Evolutionary conservation across 2,329 filamentous ascomycete species (phyloP), one percentile per base, ranked within the genome.

Genomic region (Fusarium sp.): DNA sequence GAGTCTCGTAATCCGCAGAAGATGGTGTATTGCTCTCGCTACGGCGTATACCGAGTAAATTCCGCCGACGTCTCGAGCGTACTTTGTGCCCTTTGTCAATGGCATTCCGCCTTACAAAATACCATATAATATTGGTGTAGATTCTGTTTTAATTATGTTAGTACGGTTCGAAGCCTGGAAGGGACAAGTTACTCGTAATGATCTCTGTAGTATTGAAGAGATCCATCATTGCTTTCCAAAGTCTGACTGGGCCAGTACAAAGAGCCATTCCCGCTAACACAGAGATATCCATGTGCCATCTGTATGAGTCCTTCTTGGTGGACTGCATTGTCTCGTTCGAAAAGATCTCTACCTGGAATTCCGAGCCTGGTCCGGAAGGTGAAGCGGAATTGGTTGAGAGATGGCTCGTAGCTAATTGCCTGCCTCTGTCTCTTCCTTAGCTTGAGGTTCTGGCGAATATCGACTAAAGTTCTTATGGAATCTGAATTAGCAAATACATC

Each of bases 271-370:
- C 6, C 13, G 7, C 3, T 4, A 8, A 33, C 6, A 13, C 67
- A 70, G 18, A 70, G 42, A 3, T 58, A 70, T 10, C 11, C 12
- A 6, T 70, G 67, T 5, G 67, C 38, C 67, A 71, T 64, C 7
- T 67, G 18, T 6, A 63, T 10, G 1, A 70, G 27, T 3, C 62
- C 62, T 3, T 18, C 2, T 3, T 13, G 53, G 1, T 70, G 56
- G 1, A 5, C 3, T 3, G 0, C 2, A 2, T 59, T 7, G 1
- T 33, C 11, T 27, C 50, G 44, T 3, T 48, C 7, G 2, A 59
- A 32, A 0, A 70, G 52, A 3, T 41, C 10, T 5, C 15, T 26
- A 7, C 67, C 67, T 2, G n/a, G 1, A 17, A 27, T 44, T 0
- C 68, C 57, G 18, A 6, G 3, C 1, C 13, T 48, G 10, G 62